Conservation (phyloP, 257 asterid species). For the Echium plantagineum region DNA sequence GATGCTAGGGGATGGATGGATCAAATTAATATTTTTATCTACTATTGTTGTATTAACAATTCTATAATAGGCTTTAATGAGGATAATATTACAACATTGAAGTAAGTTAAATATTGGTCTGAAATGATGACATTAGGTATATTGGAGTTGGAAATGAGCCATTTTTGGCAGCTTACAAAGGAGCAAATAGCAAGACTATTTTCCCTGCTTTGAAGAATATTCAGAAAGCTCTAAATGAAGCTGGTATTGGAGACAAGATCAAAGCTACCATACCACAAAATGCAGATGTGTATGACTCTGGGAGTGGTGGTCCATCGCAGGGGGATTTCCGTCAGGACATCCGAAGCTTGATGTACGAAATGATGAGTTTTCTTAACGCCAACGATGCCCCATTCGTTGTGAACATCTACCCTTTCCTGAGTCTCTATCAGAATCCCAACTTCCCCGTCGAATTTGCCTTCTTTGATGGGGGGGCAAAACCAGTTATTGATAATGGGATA, state of each 20-base stretch:
- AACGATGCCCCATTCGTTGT: conserved; percentile 14
- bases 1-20: too few species aligned
- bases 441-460: conserved; percentile 13
- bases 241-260: background rate
- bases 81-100: background rate
- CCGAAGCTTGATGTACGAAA: conserved; percentile 2
- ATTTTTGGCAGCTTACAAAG: background rate
- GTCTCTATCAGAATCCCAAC: background rate
- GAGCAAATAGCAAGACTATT: background rate
- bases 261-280: conserved; percentile 14
- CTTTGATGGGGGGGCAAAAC: conserved; percentile 14
- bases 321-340: conserved; percentile 15
- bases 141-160: background rate
- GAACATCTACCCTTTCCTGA: conserved; percentile 15
- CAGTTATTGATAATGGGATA: conserved; percentile 6
- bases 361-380: background rate
- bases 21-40: too few species aligned
- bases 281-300: conserved; percentile 6
- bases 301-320: conserved; percentile 14
- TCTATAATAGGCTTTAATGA: too few species aligned
- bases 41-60: too few species aligned
- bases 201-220: background rate
- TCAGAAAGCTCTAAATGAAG: background rate
- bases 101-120: background rate
- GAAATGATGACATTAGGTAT: background rate